Base-by-base conservation (phyloP, 164 flowering plant species). In the Piper betle region DNA sequence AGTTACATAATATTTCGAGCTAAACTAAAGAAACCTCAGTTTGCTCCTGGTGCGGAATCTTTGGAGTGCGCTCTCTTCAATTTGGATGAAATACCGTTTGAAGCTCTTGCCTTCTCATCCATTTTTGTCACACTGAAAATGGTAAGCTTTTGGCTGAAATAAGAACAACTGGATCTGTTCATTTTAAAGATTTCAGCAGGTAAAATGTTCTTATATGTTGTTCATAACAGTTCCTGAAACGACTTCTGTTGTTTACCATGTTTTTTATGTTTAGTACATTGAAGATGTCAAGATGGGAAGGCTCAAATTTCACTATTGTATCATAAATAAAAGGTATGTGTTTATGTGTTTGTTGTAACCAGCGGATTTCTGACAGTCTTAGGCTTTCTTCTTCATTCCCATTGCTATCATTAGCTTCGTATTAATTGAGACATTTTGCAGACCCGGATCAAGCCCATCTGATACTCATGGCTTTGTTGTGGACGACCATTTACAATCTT, bases 1-100 rank as follows among this genome's bases (percentile, higher is more conserved):
- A 85, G 88, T 18, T 93, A 89, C 71, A 68, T 93, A 55, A 86
- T 93, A 41, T 93, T 89, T 78, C 75, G 84, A 54, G 97, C 87
- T 2, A 87, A 77, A 80, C 63, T 93, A 78, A 88, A 80, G 81
- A 80, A 69, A 38, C 85, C 87, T 33, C 78, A 86, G 39, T 87
- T 93, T 71, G 81, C 92, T 40, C 97, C 98, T 3, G 98, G 98
- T 40, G 87, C 87, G 1, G 96, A 93, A 69, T 93, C 98, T 58
- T 71, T 74, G 3, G 98, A 93, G 25, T 93, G 98, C 72, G 80
- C 72, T 43, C 86, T 93, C 57, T 93, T 83, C 64, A 68, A 82
- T 12, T 74, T 84, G 62, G 90, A 90, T 61, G 94, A 87, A 43
- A 86, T 93, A 70, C 98, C 98, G 52, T 93, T 84, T 65, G 83